Evolutionary conservation across 768 basidiomycete species (phyloP), one percentile per base, ranked within the genome.

Genomic region (Pleurotus giganteus): DNA sequence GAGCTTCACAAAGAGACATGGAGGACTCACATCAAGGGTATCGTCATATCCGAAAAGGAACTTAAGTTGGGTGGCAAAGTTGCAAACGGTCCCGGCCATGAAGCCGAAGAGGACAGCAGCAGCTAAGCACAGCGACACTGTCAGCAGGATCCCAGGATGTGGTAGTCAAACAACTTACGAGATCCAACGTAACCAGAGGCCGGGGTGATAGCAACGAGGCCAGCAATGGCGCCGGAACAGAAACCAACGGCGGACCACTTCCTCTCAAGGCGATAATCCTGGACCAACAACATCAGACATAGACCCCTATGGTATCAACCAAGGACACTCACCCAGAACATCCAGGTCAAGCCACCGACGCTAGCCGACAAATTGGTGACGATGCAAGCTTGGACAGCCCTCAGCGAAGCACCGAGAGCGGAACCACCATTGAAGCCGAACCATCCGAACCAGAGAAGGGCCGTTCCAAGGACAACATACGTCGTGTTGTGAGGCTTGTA

Each of bases 1-100:
- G 28, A 28, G 26, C 6, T 19, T 45, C 31, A 28, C n/a, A 13
- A 26, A 55, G 17, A 46, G 55, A 23, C 4, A 52, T 41, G 29
- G 15, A 41, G n/a, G 24, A 67, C 84, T 46, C 49, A 89, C 86
- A 78, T 93, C 91, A 15, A 93, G 81, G 12, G 88, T 80, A 65
- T 93, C 91, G 57, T 93, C 91, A 61, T 85, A 91, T 27, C 77
- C 75, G 59, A 85, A 74, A 26, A 89, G 46, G 67, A 89, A 92
- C 74, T 98, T 98, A 66, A 98, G 80, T 62, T 96, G 88, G 3
- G 96, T 98, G n/a, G 93, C 91, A 68, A 92, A 93, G 72, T 98
- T 98, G 75, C 92, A 97, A 2, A 85, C 60, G 0, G 87, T 89
- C 15, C 91, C 91, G 0, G 87, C 89, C 63, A 91, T 73, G 60